Evolutionary conservation across 1,139 yeast genomes (phyloP), one percentile per base, ranked within the genome.

Genomic region (Taphrina communis): DNA sequence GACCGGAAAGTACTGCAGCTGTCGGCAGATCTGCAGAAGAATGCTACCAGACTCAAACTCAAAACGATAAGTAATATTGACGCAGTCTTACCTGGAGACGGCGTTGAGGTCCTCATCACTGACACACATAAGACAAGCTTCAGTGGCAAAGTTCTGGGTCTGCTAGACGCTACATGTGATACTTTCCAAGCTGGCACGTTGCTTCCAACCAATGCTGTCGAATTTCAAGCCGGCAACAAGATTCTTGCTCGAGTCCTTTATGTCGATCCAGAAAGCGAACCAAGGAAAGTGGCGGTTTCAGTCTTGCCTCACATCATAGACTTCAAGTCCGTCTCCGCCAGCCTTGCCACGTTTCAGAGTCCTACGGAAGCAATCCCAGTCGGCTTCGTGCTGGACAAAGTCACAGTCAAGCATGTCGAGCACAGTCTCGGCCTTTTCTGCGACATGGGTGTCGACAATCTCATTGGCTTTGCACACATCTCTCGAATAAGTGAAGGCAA

Each of bases 81-180:
- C 73, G 85, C 97, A 2, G 83, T 93, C 48, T 84, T 89, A 57
- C 96, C 99, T 1, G 99, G 99, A 74, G 84, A 87, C 72, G 76
- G 88, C 21, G 91, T 93, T 5, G 91, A 90, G 72, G 90, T 93
- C 6, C 79, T 88, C 51, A 84, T 93, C 46, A 82, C 88, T 39
- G 86, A 86, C 19, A 83, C 87, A 8, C 79, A 84, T 52, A 98
- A 97, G 72, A 77, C 87, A n/a, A 81, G 84, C 60, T 71, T 82
- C 61, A 78, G 81, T 17, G 81, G 85, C 69, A 88, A 86, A 75
- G 86, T 87, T 0, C 87, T 87, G 74, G 97, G 97, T 70, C 80
- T 89, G 71, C 84, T 89, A 31, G 87, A 87, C 72, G 96, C 88
- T 17, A 85, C 94, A 1, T 80, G 91, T 42, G 88, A 86, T 71